phyloP scores from a whole-genome alignment of 352 stramenopile genomes.

The Globisporangium mamillatum region DNA sequence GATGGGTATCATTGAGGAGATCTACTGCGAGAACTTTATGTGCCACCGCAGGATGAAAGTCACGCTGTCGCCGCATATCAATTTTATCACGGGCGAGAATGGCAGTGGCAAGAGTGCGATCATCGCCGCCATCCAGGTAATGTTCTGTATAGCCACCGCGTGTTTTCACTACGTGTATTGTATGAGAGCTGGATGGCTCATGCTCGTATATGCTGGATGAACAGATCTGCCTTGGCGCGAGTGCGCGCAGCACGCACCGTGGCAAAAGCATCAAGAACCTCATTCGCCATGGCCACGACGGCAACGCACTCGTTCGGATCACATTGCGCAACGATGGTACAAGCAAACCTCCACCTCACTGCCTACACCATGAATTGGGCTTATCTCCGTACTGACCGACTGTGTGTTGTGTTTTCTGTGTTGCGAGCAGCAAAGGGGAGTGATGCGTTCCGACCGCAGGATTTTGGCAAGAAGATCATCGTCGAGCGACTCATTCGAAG shows the following conservation, averaged over 20 bases:
- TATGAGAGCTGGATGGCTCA: not conserved
- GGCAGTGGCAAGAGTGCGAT: constrained; percentile 97
- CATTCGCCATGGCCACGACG: constrained; percentile 90
- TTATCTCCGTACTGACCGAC: not conserved
- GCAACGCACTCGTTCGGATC: constrained; percentile 89
- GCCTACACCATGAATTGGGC: not conserved
- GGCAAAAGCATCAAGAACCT: constrained; percentile 95
- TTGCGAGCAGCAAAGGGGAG: constrained; percentile 42
- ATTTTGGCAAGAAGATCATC: constrained; percentile 92
- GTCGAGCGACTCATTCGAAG: constrained; percentile 91
- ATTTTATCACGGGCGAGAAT: constrained; percentile 91
- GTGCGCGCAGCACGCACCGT: constrained; percentile 90
- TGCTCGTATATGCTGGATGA: not conserved
- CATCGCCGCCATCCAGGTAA: constrained; percentile 95
- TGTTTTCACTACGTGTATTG: not conserved
- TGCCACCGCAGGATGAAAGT: constrained; percentile 94
- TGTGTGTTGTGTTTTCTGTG: not conserved
- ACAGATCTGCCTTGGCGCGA: constrained; percentile 96
- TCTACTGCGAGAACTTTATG: constrained; percentile 99
- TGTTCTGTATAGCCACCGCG: not conserved
- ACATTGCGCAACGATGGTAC: constrained; percentile 89
- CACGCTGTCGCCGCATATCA: constrained; percentile 76
- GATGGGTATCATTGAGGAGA: constrained; percentile 93
- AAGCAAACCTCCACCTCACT: not conserved
- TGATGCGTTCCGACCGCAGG: constrained; percentile 89